Percentiles rank a stretch among this genome's conserved stretches.
phyloP scores from a whole-genome alignment of 768 basidiomycete genomes.

The Trametes maxima region DNA sequence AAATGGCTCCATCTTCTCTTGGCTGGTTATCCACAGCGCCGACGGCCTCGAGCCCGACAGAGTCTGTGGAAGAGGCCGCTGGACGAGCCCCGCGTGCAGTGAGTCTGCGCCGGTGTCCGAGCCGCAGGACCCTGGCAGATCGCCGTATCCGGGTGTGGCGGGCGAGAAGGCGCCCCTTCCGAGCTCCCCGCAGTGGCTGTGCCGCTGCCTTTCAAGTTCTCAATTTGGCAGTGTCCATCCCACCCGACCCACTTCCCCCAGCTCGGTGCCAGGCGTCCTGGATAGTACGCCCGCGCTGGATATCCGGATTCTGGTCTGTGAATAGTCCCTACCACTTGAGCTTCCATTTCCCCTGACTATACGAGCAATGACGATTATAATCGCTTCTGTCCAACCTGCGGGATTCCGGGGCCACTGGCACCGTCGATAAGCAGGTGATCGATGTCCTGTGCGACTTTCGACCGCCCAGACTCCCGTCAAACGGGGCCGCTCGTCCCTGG shows the following conservation, averaged over 20 bases:
- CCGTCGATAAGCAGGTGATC: background rate
- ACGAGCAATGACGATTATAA: too few relatives aligned
- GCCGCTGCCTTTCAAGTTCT: background rate
- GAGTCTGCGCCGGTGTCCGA: background rate
- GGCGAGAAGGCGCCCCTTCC: background rate
- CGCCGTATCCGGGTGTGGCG: background rate
- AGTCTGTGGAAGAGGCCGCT: too few relatives aligned
- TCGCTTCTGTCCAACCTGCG: background rate
- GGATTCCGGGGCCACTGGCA: background rate
- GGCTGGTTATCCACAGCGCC: background rate
- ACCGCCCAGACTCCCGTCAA: background rate
- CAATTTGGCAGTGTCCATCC: too few relatives aligned
- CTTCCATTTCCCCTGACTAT: too few relatives aligned
- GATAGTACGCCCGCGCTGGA: too few relatives aligned
- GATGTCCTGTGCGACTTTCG: background rate
- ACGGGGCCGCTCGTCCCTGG: too few relatives aligned
- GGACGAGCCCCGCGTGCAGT: too few relatives aligned
- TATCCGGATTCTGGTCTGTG: too few relatives aligned
- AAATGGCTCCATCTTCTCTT: slow-evolving; percentile 10
- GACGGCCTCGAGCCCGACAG: too few relatives aligned
- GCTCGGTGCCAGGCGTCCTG: too few relatives aligned
- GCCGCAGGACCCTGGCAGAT: background rate
- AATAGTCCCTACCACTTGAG: too few relatives aligned
- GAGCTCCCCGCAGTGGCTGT: background rate
- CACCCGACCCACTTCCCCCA: too few relatives aligned